Conservation (phyloP, 2,329 filamentous ascomycete species). For the Aspergillus cejpii region DNA sequence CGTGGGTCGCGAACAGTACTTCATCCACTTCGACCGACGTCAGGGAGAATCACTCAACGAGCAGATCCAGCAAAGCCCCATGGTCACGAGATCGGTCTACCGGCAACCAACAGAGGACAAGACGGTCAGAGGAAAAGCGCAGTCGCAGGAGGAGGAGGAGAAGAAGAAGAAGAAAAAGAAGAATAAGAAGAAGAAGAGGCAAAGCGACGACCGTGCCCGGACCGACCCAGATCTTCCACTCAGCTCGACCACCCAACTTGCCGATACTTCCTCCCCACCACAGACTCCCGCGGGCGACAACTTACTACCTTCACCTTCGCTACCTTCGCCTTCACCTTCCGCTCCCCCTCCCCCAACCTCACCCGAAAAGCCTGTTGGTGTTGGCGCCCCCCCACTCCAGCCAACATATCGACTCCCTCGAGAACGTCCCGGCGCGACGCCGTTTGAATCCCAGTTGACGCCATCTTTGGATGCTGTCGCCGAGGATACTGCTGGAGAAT, state of each 20-base stretch:
- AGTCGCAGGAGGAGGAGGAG: not conserved
- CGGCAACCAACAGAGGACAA: not conserved
- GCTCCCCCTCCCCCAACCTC: conserved; percentile 17
- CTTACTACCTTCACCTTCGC: conserved; percentile 14
- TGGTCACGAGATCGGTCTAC: not conserved
- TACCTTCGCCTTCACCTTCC: conserved; percentile 15
- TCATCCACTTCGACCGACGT: not conserved
- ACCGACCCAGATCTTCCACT: conserved; percentile 7
- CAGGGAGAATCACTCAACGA: not conserved
- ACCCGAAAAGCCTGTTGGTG: conserved; percentile 15
- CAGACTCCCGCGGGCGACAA: conserved; percentile 22
- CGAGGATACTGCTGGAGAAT: conserved; percentile 19
- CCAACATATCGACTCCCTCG: conserved; percentile 14
- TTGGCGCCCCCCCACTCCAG: conserved; percentile 19
- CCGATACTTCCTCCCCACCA: conserved; percentile 15
- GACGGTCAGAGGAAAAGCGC: not conserved
- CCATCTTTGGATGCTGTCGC: conserved; percentile 25
- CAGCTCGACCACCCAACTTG: conserved; percentile 15
- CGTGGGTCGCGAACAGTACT: conserved; percentile 6
- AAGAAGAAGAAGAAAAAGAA: not conserved
- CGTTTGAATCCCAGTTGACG: conserved; percentile 19
- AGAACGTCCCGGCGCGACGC: conserved; percentile 11
- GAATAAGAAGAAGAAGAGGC: conserved; percentile 6
- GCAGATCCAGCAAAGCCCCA: not conserved
- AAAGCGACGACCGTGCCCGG: conserved; percentile 11